phyloP scores from a whole-genome alignment of 805 yeast species.

The Candida gorgasii region DNA sequence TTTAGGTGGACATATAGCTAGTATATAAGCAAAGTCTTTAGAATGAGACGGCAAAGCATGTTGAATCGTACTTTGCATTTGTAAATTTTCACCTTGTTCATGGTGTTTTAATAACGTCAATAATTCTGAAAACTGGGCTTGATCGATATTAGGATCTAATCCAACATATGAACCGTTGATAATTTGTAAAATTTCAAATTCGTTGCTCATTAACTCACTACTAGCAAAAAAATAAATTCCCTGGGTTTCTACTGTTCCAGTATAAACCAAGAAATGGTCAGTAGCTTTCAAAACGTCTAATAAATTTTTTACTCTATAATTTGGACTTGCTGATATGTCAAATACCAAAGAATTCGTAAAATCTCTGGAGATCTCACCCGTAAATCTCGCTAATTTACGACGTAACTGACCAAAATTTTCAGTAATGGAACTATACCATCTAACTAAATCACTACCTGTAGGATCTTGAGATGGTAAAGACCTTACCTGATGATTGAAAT shows the following conservation, averaged over 20 bases:
- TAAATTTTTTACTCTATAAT: constrained; percentile 49
- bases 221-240: constrained; percentile 85
- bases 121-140: constrained; percentile 29
- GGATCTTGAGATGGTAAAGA: constrained; percentile 52
- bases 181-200: constrained; percentile 38
- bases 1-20: constrained; percentile 75
- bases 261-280: constrained; percentile 75
- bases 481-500: constrained; percentile 67
- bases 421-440: constrained; percentile 68
- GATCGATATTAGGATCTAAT: constrained; percentile 28
- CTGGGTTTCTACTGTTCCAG: constrained; percentile 66
- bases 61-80: constrained; percentile 14
- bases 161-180: constrained; percentile 43
- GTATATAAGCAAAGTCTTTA: constrained; percentile 55
- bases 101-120: constrained; percentile 19
- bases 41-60: constrained; percentile 20
- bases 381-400: constrained; percentile 79
- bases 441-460: constrained; percentile 38
- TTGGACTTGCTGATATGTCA: constrained; percentile 45
- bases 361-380: constrained; percentile 61
- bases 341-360: constrained; percentile 74
- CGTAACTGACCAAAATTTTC: constrained; percentile 76
- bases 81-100: constrained; percentile 19
- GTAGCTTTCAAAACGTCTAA: constrained; percentile 60
- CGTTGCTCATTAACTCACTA: constrained; percentile 46